These are phyloP conservation scores for Sarcomyxa edulis DNA, from an alignment of 768 basidiomycete genomes.

Conservation along the genomic window DNA sequence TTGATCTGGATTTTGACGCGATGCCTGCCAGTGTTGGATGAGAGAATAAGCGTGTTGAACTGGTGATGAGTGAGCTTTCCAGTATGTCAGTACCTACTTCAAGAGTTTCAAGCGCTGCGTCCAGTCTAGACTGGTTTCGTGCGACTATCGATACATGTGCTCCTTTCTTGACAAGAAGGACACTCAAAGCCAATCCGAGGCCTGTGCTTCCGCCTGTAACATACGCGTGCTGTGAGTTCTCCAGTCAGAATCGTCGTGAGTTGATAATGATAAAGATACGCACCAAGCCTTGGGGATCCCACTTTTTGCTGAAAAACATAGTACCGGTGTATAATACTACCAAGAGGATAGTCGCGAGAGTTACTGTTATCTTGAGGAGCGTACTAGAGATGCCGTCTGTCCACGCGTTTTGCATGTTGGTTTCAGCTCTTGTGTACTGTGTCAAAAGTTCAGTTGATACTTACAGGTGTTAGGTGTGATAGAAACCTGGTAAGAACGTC, in stretches of 20 bases:
- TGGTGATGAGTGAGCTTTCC: too few relatives aligned
- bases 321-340: too few relatives aligned
- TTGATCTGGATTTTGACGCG: slow-evolving; percentile 52
- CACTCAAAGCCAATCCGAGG: slow-evolving; percentile 71
- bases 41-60: too few relatives aligned
- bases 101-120: slow-evolving; percentile 51
- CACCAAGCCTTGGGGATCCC: slow-evolving; percentile 47
- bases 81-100: slow-evolving; percentile 63
- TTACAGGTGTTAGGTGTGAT: too few relatives aligned
- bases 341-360: too few relatives aligned
- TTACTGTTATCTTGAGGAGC: too few relatives aligned
- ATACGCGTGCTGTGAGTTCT: slow-evolving; percentile 62
- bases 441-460: too few relatives aligned
- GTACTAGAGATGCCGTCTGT: too few relatives aligned
- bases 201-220: slow-evolving; percentile 83
- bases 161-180: slow-evolving; percentile 58
- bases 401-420: too few relatives aligned
- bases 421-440: too few relatives aligned
- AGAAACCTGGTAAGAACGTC: too few relatives aligned
- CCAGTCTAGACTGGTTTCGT: slow-evolving; percentile 59
- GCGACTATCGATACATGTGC: slow-evolving; percentile 87
- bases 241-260: not conserved
- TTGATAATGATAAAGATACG: slow-evolving; percentile 3
- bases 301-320: slow-evolving; percentile 30
- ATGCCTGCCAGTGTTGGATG: too few relatives aligned